Evolutionary conservation across 768 basidiomycete genomes (phyloP), one percentile per base, ranked within the genome.

Genomic region (Clavaria fumosa): DNA sequence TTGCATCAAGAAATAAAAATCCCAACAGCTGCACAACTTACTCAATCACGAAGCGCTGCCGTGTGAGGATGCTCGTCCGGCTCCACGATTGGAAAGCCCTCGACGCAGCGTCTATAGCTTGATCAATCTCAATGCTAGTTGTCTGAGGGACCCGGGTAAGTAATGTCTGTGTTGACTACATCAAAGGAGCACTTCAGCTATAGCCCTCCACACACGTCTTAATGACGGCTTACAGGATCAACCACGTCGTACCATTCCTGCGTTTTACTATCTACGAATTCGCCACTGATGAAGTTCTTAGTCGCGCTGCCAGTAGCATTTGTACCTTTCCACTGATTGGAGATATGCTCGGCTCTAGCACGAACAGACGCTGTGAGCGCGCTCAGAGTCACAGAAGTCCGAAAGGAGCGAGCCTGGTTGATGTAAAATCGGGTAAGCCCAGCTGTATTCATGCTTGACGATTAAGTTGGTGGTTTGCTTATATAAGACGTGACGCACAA

Each of bases 141-240:
- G 89, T 89, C 59, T 96, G 83, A 5, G 93, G 93, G 4, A 93
- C 90, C 12, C 72, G 72, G 22, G 83, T 83, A 45, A 99, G 71
- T 19, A 96, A 50, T 0, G 86, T 78, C 65, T 99, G 91, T 0
- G 91, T 89, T 3, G 88, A 78, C 85, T 95, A 45, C 6, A 20
- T 22, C 11, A 30, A 39, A 21, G n/a, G n/a, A n/a, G n/a, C n/a
- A n/a, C n/a, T n/a, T n/a, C n/a, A 36, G 36, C 27, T 23, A 4
- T 12, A 35, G 24, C 22, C 23, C 31, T 35, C 38, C 11, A 31
- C 35, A n/a, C 20, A 24, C 30, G 23, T 31, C 34, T 42, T 15
- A 28, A 42, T 21, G 26, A 40, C 35, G 9, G 62, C 77, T 46
- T 49, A 91, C 89, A 12, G 91, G 93, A 60, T 97, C 93, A 36